Percentiles rank a stretch among this genome's conserved stretches.
Evolutionary conservation across 2,329 filamentous ascomycete genomes (phyloP).

Genomic region (Trichoderma sp.): DNA sequence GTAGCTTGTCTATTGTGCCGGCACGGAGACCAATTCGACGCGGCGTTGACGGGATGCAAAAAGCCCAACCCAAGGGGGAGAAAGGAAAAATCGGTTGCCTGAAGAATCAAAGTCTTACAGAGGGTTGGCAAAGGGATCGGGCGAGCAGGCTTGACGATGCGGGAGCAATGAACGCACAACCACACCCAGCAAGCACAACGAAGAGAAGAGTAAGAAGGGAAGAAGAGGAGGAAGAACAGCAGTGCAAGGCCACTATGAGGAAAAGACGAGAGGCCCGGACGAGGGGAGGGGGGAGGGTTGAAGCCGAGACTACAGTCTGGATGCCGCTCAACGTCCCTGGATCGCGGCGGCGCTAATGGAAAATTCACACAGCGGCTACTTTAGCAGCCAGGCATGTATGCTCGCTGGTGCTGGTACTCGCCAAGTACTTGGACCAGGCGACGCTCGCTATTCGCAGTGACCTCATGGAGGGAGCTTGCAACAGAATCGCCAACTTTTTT

Average conservation of each 20-base stretch:
- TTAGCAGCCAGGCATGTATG: background rate
- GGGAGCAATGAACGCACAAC: slow-evolving; percentile 23
- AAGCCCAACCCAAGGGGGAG: slow-evolving; percentile 19
- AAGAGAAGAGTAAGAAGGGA: slow-evolving; percentile 12
- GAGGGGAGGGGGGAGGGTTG: slow-evolving; percentile 27
- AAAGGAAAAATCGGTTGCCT: slow-evolving; percentile 17
- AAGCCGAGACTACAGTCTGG: slow-evolving; percentile 28
- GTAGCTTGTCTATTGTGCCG: slow-evolving; percentile 11
- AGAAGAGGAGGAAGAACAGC: slow-evolving; percentile 25
- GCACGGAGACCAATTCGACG: slow-evolving; percentile 10
- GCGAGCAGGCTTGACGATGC: slow-evolving; percentile 22
- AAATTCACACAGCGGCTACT: slow-evolving; percentile 25
- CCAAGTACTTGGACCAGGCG: slow-evolving; percentile 19
- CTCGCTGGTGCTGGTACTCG: slow-evolving; percentile 6
- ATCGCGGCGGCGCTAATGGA: slow-evolving; percentile 28
- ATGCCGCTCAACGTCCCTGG: slow-evolving; percentile 27
- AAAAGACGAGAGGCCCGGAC: slow-evolving; percentile 25
- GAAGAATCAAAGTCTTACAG: slow-evolving; percentile 28
- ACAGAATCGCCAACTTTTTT: slow-evolving; percentile 38
- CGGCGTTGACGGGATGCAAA: slow-evolving; percentile 3
- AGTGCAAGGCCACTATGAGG: slow-evolving; percentile 25
- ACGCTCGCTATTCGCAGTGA: slow-evolving; percentile 8
- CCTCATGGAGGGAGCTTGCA: slow-evolving; percentile 27
- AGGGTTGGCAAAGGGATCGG: slow-evolving; percentile 26
- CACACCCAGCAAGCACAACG: slow-evolving; percentile 23